Evolutionary conservation across 495 filamentous ascomycete genomes (phyloP), one percentile per base, ranked within the genome.

Genomic region (Rostrohypoxylon terebratum): DNA sequence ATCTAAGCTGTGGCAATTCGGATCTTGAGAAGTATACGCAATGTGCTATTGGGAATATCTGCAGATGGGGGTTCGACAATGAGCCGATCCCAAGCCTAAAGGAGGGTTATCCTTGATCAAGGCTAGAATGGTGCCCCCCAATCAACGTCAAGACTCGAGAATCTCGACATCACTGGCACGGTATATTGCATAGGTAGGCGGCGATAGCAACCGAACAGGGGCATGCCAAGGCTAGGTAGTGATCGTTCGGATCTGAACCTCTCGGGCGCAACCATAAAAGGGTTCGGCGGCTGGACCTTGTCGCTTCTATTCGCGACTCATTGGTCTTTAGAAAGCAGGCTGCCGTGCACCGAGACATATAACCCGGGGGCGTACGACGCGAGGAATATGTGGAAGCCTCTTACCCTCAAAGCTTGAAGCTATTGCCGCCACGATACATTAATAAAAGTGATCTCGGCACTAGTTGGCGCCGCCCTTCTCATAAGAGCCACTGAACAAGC

Each of bases 221-320:
- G 31, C 44, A 3, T n/a, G n/a, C 42, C 8, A 57, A 25, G 31
- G 28, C 50, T 23, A 20, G 50, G 63, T 23, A 20, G 50, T 58
- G 40, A 40, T 64, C 48, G 44, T 20, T 57, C 57, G 40, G 42
- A 58, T 36, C 45, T 50, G 50, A 62, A 25, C 16, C 23, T 31
- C 38, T 59, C 23, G 21, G 63, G 33, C 51, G 66, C 62, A 55
- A 54, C 59, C 71, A 34, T 47, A 55, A 58, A 36, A 23, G 44
- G 51, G 44, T 63, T 51, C 31, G 38, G 45, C 63, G 61, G 45
- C 66, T 64, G 70, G 60, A 50, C 38, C 53, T 40, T 68, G 16
- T 77, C 76, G 76, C 76, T 76, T 76, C 71, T 33, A 55, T 50
- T 61, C 50, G 44, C 65, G 65, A 68, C 64, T 63, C 64, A 77